Evolutionary conservation across 495 filamentous ascomycete genomes (phyloP), one percentile per base, ranked within the genome.

Genomic region (Trichoderma erinaceum): DNA sequence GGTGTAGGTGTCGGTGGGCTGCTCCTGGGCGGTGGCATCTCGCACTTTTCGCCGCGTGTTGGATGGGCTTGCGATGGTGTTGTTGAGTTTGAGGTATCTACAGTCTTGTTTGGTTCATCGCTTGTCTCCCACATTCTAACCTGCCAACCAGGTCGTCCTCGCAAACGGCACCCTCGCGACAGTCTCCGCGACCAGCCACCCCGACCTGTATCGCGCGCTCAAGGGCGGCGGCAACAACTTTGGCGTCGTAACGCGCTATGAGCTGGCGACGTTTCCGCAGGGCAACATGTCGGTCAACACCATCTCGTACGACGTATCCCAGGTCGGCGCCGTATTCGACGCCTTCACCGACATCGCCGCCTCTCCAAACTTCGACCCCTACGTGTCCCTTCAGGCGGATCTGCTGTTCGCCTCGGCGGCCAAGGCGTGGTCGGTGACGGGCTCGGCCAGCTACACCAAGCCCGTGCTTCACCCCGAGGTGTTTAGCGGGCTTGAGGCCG

Each of bases 181-280:
- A 1, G 79, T 78, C 8, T 83, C 84, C 5, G 70, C 75, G 1
- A 75, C 46, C 6, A 61, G 67, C 13, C 64, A 84, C 70, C 21
- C 75, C 2, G 85, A 86, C 70, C 77, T 87, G 3, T 84, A 75
- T 73, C 79, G 78, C 74, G 85, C 82, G 8, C 77, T 88, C 65
- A 79, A 81, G 69, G 85, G 84, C 15, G 85, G 85, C 11, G 77
- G 75, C 66, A 82, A 77, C 74, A 86, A 84, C 75, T 84, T 86
- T 64, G 85, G 85, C 15, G 72, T 87, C 10, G 84, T 85, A 18
- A 86, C 83, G 7, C 71, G 74, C 21, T 50, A 75, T 68, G 67
- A 70, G 32, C 50, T 77, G 7, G 5, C 16, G 4, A 73, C 75
- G 10, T 75, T 77, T 38, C 6, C 66, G 44, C 71, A 76, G 63